Percentiles rank a stretch among this genome's conserved stretches.
These are phyloP conservation scores for Isoetes engelmannii DNA, from an alignment of 83 land plant species.

Conservation along the genomic window DNA sequence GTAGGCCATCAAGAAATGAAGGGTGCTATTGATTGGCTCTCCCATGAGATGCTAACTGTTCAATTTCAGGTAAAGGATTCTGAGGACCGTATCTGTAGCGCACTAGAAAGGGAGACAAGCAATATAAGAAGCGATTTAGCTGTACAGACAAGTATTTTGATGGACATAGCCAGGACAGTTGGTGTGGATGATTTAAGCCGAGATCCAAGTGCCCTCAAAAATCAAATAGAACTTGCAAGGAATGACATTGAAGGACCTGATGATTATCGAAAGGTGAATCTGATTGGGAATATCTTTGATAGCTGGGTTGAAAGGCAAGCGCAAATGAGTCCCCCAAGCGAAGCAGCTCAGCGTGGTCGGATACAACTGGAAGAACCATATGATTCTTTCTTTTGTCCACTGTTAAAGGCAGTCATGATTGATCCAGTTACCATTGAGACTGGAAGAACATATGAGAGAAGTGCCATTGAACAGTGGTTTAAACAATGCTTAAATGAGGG, in stretches of 20 bases:
- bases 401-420: constrained; percentile 47
- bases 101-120: constrained; percentile 22
- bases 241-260: constrained; percentile 9
- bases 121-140: constrained; percentile 14
- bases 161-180: constrained; percentile 59
- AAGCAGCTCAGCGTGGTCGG: constrained; percentile 21
- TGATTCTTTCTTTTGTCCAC: constrained; percentile 49
- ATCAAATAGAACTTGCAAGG: constrained; percentile 47
- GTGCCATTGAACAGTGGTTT: constrained; percentile 43
- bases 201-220: constrained; percentile 38
- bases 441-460: constrained; percentile 47
- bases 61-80: constrained; percentile 23
- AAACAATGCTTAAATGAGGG: constrained; percentile 7
- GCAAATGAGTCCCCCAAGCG: constrained; percentile 7
- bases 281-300: constrained; percentile 45
- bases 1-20: constrained; percentile 33
- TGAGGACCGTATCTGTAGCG: constrained; percentile 19
- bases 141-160: constrained; percentile 22
- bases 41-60: constrained; percentile 33
- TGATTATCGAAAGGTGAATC: constrained; percentile 42
- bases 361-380: constrained; percentile 41
- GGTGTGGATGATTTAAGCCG: constrained; percentile 41
- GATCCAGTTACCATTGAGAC: constrained; percentile 53
- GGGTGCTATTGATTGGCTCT: constrained; percentile 25
- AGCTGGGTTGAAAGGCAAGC: constrained; percentile 28